phyloP scores from a whole-genome alignment of 2,329 filamentous ascomycete genomes.

The Aureobasidium leucospermi region DNA sequence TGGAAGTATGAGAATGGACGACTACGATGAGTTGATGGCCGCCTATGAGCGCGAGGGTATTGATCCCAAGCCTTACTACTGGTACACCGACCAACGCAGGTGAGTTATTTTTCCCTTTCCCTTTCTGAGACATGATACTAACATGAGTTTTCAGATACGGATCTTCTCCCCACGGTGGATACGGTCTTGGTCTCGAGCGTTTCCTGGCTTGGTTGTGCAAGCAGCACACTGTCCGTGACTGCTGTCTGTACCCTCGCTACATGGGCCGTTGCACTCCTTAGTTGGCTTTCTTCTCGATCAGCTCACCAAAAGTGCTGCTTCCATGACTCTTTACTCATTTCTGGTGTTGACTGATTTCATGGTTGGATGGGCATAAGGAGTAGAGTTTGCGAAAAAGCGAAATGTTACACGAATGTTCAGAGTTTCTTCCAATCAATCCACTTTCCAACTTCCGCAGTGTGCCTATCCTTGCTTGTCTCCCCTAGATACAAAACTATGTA shows the following conservation, averaged over 20 bases:
- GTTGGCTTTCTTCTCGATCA: background rate
- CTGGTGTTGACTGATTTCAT: background rate
- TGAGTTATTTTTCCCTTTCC: conserved; percentile 41
- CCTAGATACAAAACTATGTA: too few relatives aligned
- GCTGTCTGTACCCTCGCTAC: conserved; percentile 71
- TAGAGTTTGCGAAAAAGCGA: too few relatives aligned
- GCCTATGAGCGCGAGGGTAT: conserved; percentile 86
- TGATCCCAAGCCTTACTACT: conserved; percentile 81
- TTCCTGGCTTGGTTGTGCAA: conserved; percentile 63
- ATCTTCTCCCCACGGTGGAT: conserved; percentile 84
- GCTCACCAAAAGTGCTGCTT: too few relatives aligned
- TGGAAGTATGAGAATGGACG: conserved; percentile 91
- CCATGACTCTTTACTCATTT: background rate
- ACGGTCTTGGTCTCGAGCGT: conserved; percentile 85
- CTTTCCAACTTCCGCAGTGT: too few relatives aligned
- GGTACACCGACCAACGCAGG: conserved; percentile 98
- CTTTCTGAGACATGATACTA: background rate
- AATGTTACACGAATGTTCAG: too few relatives aligned
- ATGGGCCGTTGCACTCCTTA: conserved; percentile 74
- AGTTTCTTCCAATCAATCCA: too few relatives aligned
- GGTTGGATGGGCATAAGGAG: too few relatives aligned
- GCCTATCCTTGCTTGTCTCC: too few relatives aligned
- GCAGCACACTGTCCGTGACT: conserved; percentile 58
- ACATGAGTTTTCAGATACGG: conserved; percentile 59
- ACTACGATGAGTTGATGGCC: conserved; percentile 79